Base-by-base conservation (phyloP, 108 stramenopile genomes). In the Fistulifera pelliculosa region DNA sequence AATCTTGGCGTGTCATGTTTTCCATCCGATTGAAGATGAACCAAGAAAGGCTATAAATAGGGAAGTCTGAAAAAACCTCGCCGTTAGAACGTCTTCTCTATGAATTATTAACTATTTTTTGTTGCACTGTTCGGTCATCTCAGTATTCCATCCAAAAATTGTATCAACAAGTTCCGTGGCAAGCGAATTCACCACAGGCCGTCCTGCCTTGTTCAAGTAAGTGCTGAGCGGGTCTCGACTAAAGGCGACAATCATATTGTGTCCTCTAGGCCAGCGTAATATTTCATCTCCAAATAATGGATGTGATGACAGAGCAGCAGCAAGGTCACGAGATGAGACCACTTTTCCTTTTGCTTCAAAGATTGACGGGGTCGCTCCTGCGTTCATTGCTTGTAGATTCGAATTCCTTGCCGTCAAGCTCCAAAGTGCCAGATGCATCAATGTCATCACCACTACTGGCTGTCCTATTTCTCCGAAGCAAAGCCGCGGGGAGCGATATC, bases 161-260 rank as follows among this genome's bases (percentile, higher is more conserved):
- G 70, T 62, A 2, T 68, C 61, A 1, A 85, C 72, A 40, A 87
- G 47, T 41, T 85, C 85, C 17, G 73, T 72, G 24, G 81, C 83
- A 41, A 92, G 58, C 31, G 68, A 60, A 60, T 92, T 81, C 58
- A 92, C 82, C 3, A 92, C 72, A 0, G 90, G 86, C 40, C 83
- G 62, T 28, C 90, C 90, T 19, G 75, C 75, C 43, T 65, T 78
- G 63, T 87, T 80, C 48, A 87, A 43, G 42, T 65, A 59, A n/a
- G 84, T 67, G 54, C 71, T 71, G 12, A 70, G 22, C 19, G 69
- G 71, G 47, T 56, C 69, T 41, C 86, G 77, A 0, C 79, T 78
- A 60, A 87, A 83, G 0, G 90, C 90, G 0, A 87, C 81, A 70
- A 92, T 87, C 56, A 92, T 84, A 42, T 84, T 83, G 59, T 92